Evolutionary conservation across 2,329 filamentous ascomycete species (phyloP).

Genomic region (Tolypocladium tropicale): DNA sequence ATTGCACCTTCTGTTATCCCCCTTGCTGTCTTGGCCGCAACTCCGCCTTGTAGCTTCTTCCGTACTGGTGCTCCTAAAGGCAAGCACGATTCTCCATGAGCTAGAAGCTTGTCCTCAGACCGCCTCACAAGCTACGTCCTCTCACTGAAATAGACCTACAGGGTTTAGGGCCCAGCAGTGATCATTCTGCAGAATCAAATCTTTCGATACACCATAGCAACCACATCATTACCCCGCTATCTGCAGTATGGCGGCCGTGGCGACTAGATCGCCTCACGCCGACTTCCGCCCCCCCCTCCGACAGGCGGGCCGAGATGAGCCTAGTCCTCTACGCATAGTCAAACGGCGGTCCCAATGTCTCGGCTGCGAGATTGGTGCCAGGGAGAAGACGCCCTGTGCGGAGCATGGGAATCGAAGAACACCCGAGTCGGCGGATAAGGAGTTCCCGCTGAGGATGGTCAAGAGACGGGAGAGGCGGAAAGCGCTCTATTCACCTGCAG

Average conservation of each 20-base stretch:
- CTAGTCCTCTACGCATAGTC: slow-evolving; percentile 39
- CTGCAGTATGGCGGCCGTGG: slow-evolving; percentile 23
- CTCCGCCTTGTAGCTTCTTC: not conserved
- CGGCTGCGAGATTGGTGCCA: not conserved
- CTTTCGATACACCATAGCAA: not conserved
- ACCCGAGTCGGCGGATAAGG: not conserved
- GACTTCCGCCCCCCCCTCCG: slow-evolving; percentile 18
- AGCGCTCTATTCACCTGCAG: not conserved
- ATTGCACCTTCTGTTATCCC: slow-evolving; percentile 1
- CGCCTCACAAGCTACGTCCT: not conserved
- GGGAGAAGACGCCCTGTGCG: not conserved
- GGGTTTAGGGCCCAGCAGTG: too few species aligned
- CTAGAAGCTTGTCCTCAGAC: not conserved
- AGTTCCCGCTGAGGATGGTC: slow-evolving; percentile 4
- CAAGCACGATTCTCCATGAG: not conserved
- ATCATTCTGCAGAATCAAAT: not conserved
- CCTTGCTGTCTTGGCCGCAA: slow-evolving; percentile 1
- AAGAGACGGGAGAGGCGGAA: slow-evolving; percentile 5
- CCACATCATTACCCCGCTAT: not conserved
- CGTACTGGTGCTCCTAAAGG: not conserved
- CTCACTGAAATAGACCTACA: not conserved
- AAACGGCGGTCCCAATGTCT: slow-evolving; percentile 21
- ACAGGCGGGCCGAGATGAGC: slow-evolving; percentile 15
- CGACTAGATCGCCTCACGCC: slow-evolving; percentile 15
- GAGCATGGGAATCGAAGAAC: slow-evolving; percentile 1